A percentile compares a stretch with the other conserved stretches of the same genome.
phyloP scores from a whole-genome alignment of 148 eudicot genomes.

The Nyssa sinensis region DNA sequence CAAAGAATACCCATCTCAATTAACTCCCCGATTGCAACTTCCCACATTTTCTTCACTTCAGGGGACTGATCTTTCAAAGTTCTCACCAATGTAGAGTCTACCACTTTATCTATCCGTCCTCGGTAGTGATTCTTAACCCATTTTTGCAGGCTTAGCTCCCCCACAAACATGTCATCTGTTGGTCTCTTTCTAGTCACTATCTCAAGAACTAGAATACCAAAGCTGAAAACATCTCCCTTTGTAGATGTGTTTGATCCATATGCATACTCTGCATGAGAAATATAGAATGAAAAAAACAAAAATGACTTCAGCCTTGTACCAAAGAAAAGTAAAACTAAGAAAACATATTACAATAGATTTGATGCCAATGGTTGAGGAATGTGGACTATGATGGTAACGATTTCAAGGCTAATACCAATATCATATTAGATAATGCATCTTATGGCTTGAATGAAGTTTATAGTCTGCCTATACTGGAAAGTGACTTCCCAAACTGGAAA shows the following conservation, averaged over 20 bases:
- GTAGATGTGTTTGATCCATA: slow-evolving; percentile 34
- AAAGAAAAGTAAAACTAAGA: not conserved
- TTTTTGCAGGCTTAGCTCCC: slow-evolving; percentile 36
- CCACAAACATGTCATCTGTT: slow-evolving; percentile 36
- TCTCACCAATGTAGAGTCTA: slow-evolving; percentile 32
- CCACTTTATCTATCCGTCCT: slow-evolving; percentile 23
- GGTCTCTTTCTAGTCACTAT: slow-evolving; percentile 47
- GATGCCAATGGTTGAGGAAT: not conserved
- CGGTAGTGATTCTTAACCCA: slow-evolving; percentile 40
- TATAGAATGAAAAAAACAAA: not conserved
- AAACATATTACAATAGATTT: not conserved
- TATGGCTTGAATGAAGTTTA: not conserved
- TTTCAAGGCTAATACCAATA: no score
- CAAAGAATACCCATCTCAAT: slow-evolving; percentile 39
- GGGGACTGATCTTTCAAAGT: slow-evolving; percentile 27
- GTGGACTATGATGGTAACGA: no score
- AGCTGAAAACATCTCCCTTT: slow-evolving; percentile 47
- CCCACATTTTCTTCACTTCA: slow-evolving; percentile 41
- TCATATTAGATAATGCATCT: not conserved
- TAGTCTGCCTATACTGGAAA: not conserved
- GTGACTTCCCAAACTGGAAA: not conserved
- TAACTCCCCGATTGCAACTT: slow-evolving; percentile 33
- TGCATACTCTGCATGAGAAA: slow-evolving; percentile 34
- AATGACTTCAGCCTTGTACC: not conserved
- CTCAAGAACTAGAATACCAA: slow-evolving; percentile 49